These are phyloP conservation scores for Tolypocladium nubicola DNA, from an alignment of 2,329 filamentous ascomycete species.

Conservation along the genomic window DNA sequence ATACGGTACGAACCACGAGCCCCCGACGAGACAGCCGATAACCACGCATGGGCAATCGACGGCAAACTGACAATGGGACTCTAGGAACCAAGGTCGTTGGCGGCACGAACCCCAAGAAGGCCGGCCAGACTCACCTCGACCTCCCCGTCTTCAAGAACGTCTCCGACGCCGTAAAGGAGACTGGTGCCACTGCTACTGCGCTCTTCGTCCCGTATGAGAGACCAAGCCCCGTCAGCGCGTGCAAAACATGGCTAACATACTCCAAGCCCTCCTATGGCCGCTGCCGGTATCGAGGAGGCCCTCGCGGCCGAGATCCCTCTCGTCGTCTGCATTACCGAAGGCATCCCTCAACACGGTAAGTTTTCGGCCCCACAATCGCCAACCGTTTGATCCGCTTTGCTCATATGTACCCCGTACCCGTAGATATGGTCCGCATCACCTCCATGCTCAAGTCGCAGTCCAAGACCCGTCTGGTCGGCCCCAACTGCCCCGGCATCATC, in stretches of 20 bases:
- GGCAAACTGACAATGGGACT: conserved; percentile 13
- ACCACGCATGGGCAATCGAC: background rate
- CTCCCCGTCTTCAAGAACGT: conserved; percentile 91
- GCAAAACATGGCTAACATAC: conserved; percentile 6
- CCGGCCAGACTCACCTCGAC: conserved; percentile 78
- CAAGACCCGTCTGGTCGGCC: conserved; percentile 93
- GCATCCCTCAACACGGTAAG: conserved; percentile 91
- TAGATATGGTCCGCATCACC: conserved; percentile 98
- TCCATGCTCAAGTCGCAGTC: conserved; percentile 93
- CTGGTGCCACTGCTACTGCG: conserved; percentile 80
- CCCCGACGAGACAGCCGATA: conserved; percentile 2
- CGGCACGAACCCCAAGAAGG: conserved; percentile 98
- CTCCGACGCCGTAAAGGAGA: conserved; percentile 77
- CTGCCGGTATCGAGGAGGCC: conserved; percentile 93
- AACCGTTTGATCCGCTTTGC: conserved; percentile 2
- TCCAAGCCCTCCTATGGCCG: conserved; percentile 76
- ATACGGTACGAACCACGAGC: conserved; percentile 59
- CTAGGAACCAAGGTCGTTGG: conserved; percentile 92
- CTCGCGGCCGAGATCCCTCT: conserved; percentile 87
- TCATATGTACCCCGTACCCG: conserved; percentile 5
- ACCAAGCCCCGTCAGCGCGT: conserved; percentile 3
- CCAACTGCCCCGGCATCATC: conserved; percentile 98
- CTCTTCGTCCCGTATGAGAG: conserved; percentile 82
- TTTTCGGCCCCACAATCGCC: conserved; percentile 8
- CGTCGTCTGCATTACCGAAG: conserved; percentile 95